Evolutionary conservation across 768 basidiomycete species (phyloP), one percentile per base, ranked within the genome.

Genomic region (Russula abietina): DNA sequence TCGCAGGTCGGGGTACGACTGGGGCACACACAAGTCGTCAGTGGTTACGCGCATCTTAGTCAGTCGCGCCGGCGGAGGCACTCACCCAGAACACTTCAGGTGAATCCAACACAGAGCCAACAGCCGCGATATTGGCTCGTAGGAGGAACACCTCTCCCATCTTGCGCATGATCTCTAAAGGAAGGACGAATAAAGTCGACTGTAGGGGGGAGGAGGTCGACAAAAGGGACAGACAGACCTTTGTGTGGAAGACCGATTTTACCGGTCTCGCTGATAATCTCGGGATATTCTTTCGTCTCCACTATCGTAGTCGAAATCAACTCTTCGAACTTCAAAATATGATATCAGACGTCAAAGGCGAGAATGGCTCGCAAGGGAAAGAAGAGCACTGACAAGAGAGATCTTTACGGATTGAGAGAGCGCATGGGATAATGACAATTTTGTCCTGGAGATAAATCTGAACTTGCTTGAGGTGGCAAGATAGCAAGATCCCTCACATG

Each of bases 371-470:
- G 24, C 24, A 22, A 43, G 33, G 14, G 30, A 26, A 26, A 33
- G 48, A 57, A 36, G 39, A 32, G 62, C 16, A 64, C 77, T 30
- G 62, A 91, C 91, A 72, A 97, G 76, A 11, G 95, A 97, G 73
- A 98, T 96, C 77, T 97, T 98, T 66, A 96, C 95, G 17, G 93
- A 96, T 79, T 97, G 95, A 19, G 95, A 88, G 48, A 98, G 81
- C 0, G 95, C 94, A 73, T 98, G 93, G 17, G 95, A 97, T 50
- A 98, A 75, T 2, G 95, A 94, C 9, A 98, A 78, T 75, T 97
- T 98, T 5, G 95, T 97, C 94, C 94, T 97, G 69, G 26, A 65
- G 24, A 45, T 22, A 38, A 52, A 41, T 19, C 46, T 59, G 10
- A 62, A 45, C 57, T 56, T 33, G 56, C 33, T 41, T 51, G 38